These are phyloP conservation scores for Neolentinus lepideus DNA, from an alignment of 1,284 basidiomycete genomes.

Conservation along the genomic window DNA sequence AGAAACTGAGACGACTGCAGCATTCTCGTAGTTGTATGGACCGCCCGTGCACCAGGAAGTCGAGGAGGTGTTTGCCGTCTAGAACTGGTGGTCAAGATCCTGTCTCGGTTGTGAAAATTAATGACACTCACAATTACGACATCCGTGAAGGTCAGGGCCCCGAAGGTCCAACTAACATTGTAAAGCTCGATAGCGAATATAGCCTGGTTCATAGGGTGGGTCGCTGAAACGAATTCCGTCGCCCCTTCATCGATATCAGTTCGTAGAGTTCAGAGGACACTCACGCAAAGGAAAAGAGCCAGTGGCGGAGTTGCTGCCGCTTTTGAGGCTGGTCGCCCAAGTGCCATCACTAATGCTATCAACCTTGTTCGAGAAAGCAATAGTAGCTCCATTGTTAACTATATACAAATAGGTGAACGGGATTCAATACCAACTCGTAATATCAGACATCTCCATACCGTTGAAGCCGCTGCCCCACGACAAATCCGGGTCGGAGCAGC, in stretches of 20 bases:
- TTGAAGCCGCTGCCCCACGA: conserved; percentile 1
- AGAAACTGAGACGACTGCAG: background rate
- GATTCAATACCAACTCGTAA: background rate
- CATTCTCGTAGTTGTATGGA: conserved; percentile 1
- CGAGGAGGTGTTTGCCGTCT: background rate
- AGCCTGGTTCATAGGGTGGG: background rate
- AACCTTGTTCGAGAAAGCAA: background rate
- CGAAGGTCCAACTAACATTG: background rate
- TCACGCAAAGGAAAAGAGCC: background rate
- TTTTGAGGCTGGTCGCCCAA: background rate
- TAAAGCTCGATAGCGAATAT: background rate
- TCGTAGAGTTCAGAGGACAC: background rate
- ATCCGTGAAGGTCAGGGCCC: background rate
- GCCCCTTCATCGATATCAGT: background rate
- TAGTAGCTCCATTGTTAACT: background rate
- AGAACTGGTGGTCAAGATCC: too few species aligned
- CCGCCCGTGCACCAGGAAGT: conserved; percentile 1
- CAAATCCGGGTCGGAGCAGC: conserved; percentile 1
- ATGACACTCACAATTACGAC: background rate
- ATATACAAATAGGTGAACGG: background rate
- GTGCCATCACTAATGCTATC: background rate
- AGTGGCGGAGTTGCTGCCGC: background rate
- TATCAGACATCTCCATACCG: background rate
- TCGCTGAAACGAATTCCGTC: background rate
- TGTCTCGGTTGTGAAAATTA: too few species aligned